Percentiles rank a stretch among this genome's conserved stretches.
phyloP scores from a whole-genome alignment of 257 asterid genomes.

The Scutellaria galericulata region DNA sequence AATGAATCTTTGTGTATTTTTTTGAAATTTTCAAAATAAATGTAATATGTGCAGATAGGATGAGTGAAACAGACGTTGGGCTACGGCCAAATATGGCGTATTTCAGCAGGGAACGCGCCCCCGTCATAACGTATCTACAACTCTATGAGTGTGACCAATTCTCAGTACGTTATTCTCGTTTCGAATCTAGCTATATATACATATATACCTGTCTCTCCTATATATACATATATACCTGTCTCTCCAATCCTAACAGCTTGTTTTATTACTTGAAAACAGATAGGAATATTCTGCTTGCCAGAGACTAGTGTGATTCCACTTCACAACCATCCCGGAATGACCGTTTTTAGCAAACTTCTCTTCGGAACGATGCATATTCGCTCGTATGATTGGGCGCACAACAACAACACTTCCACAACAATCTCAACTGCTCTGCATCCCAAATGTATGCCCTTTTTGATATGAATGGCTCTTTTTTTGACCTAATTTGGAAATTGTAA shows the following conservation, averaged over 20 bases:
- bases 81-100: conserved; percentile 61
- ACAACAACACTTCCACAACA: conserved; percentile 27
- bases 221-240: background rate
- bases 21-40: background rate
- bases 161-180: conserved; percentile 57
- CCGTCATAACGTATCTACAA: conserved; percentile 64
- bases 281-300: conserved; percentile 93
- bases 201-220: background rate
- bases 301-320: conserved; percentile 86
- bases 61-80: conserved; percentile 67
- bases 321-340: conserved; percentile 96
- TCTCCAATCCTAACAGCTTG: background rate
- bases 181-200: background rate
- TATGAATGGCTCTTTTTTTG: no score
- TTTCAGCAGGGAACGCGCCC: conserved; percentile 55
- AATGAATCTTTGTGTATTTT: background rate
- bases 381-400: conserved; percentile 69
- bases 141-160: conserved; percentile 75
- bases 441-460: conserved; percentile 40
- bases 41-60: conserved; percentile 53
- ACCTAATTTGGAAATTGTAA: no score
- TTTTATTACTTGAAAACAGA: conserved; percentile 44
- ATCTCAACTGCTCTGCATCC: conserved; percentile 23
- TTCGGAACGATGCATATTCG: conserved; percentile 88
- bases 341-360: conserved; percentile 90